Evolutionary conservation across 192 early-diverging fungal genomes (phyloP), one percentile per base, ranked within the genome.

Genomic region (Cladochytrium replicatum): DNA sequence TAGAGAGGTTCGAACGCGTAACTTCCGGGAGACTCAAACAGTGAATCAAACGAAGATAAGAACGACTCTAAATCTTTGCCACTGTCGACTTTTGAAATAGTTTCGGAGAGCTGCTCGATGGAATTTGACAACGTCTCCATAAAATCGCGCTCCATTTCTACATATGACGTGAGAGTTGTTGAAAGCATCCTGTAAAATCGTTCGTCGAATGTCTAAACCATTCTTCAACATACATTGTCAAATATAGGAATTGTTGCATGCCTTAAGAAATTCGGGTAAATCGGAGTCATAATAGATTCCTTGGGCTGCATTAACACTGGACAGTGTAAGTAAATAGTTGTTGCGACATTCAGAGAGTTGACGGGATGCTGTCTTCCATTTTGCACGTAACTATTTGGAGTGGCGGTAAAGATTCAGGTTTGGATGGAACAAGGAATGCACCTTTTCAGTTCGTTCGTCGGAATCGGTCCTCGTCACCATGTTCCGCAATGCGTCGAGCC

Each of bases 141-240:
- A 9, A 62, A 47, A 22, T 48, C 48, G 6, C 28, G 29, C 38
- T 68, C 67, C 2, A 65, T 25, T 7, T 53, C 40, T 25, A 52
- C 48, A 38, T 61, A 67, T 3, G 50, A 55, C 0, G 48, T 41
- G 13, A 74, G 28, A 4, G 58, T 11, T 6, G 24, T 43, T n/a
- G 42, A 31, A 24, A 57, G 40, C 2, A 46, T 44, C n/a, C 13
- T 25, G 38, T 68, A 64, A 29, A 64, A 66, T 29, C 46, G 45
- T 5, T 54, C 61, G 48, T 74, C 72, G n/a, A 74, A 45, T 43
- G 69, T 69, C 63, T 66, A n/a, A n/a, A n/a, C n/a, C n/a, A n/a
- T n/a, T n/a, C n/a, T n/a, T n/a, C n/a, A n/a, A n/a, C n/a, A 22
- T 6, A 34, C 46, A 23, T 9, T 11, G 6, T 21, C 7, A 13